Base-by-base conservation (phyloP, 1,139 yeast genomes). In the Spathaspora sp. region DNA sequence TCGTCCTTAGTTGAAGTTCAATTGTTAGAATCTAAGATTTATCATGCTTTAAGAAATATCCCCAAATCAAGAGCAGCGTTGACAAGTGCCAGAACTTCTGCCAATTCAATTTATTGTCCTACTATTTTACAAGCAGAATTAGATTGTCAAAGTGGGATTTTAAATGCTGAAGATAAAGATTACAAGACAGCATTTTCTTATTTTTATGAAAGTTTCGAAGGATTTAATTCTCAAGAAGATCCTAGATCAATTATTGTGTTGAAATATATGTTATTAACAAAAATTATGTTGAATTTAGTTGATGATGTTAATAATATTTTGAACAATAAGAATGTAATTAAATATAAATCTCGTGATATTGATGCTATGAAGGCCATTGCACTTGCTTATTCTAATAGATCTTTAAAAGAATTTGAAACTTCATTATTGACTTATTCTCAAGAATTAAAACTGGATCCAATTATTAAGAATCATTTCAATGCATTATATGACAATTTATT, bases 361-460 rank as follows among this genome's bases (percentile, higher is more conserved):
- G 98, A 93, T 59, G 97, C 98, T 38, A 91, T 93, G 96, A 88
- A 86, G 63, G 86, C 96, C 2, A 89, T 95, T 55, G 89, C 98
- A 2, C 78, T 82, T 36, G 97, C 99, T 2, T 91, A 91, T 64
- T 79, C 89, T 39, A 84, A 93, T 66, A 82, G 97, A 67, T 89
- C 97, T 7, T 78, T 95, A 59, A 84, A 88, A 61, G 97, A 93
- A 56, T 90, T 95, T 59, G 98, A 95, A 67, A 72, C 78, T 25
- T 86, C 95, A 5, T 74, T 95, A 55, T 76, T 81, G 48, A 75
- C 81, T 16, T 91, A 87, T 67, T 79, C 86, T 16, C 65, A 70
- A 20, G 97, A 93, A 67, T 78, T 93, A 53, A 85, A 91, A 49
- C 78, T 88, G 16, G 99, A 95, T 63, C 83, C 87, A 39, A 86